Evolutionary conservation across 116 monocot genomes (phyloP).

Genomic region (Trichopus zeylanicus): DNA sequence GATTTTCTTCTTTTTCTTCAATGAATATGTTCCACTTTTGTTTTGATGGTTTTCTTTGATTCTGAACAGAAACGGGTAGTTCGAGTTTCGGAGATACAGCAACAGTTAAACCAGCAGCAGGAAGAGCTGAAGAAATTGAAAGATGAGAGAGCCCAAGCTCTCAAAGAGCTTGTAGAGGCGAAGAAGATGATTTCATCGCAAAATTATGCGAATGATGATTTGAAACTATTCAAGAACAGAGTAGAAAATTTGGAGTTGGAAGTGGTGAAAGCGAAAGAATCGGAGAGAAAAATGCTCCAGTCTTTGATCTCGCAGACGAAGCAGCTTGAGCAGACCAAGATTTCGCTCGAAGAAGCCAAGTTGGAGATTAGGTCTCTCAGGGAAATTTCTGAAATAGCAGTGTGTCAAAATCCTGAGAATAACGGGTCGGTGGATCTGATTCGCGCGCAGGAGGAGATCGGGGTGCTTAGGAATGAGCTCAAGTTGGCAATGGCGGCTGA

Average conservation of each 20-base stretch:
- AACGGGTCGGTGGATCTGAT: neutral
- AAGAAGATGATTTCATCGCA: constrained; percentile 12
- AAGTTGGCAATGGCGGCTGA: constrained; percentile 54
- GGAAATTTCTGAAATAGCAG: constrained; percentile 13
- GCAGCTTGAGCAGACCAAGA: constrained; percentile 76
- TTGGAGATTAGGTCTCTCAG: constrained; percentile 51
- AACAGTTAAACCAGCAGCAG: constrained; percentile 27
- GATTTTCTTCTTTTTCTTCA: neutral
- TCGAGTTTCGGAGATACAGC: constrained; percentile 15
- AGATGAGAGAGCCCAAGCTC: constrained; percentile 25
- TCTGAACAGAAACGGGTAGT: neutral
- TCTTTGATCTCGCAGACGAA: constrained; percentile 70
- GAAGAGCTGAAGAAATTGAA: constrained; percentile 37
- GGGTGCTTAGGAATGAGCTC: constrained; percentile 37
- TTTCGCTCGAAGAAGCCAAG: constrained; percentile 76
- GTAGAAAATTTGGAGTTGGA: constrained; percentile 37
- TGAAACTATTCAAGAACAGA: neutral
- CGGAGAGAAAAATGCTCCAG: constrained; percentile 79
- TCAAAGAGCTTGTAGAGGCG: constrained; percentile 29
- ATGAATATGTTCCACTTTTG: no score
- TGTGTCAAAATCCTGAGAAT: constrained; percentile 1
- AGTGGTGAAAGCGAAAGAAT: constrained; percentile 42
- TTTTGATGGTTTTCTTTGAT: neutral
- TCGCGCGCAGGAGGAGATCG: constrained; percentile 28
- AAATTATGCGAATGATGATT: constrained; percentile 1